phyloP scores from a whole-genome alignment of 176 grass and related monocot species.

The Phoenix roebelenii region DNA sequence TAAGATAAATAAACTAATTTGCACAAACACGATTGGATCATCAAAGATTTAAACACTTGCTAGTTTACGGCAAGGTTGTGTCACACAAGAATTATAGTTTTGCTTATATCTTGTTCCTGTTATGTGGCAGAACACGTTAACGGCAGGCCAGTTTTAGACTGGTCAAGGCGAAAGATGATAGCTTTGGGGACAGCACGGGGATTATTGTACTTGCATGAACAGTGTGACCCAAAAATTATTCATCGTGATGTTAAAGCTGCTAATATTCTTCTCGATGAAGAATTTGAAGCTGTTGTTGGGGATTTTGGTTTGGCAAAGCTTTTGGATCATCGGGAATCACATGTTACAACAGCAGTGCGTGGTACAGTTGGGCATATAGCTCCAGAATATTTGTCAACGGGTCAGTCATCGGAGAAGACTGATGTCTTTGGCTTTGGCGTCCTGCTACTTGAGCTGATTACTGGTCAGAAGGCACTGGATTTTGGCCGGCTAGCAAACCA shows the following conservation, averaged over 20 bases:
- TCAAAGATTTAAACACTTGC: too few species aligned
- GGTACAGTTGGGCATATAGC: constrained; percentile 74
- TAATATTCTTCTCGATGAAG: constrained; percentile 71
- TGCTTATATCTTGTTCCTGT: background rate
- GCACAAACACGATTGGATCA: too few species aligned
- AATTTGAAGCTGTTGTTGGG: constrained; percentile 67
- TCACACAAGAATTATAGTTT: too few species aligned
- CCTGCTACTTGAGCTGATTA: constrained; percentile 63
- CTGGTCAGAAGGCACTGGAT: constrained; percentile 48
- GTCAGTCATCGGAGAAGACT: constrained; percentile 66
- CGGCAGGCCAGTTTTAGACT: constrained; percentile 57
- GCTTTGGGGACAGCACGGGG: constrained; percentile 59
- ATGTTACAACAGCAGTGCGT: constrained; percentile 39
- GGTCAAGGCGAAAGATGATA: constrained; percentile 67
- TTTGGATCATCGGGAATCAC: constrained; percentile 58
- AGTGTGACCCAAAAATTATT: constrained; percentile 79
- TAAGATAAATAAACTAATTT: too few species aligned
- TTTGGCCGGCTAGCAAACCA: constrained; percentile 33
- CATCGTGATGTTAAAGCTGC: constrained; percentile 88
- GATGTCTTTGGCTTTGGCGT: constrained; percentile 84
- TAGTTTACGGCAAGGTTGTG: too few species aligned
- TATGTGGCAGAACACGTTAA: constrained; percentile 38
- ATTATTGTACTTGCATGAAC: constrained; percentile 65
- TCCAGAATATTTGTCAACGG: constrained; percentile 40
- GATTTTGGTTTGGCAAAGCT: constrained; percentile 84